Evolutionary conservation across 768 basidiomycete genomes (phyloP), one percentile per base, ranked within the genome.

Genomic region (Naematelia encephala): DNA sequence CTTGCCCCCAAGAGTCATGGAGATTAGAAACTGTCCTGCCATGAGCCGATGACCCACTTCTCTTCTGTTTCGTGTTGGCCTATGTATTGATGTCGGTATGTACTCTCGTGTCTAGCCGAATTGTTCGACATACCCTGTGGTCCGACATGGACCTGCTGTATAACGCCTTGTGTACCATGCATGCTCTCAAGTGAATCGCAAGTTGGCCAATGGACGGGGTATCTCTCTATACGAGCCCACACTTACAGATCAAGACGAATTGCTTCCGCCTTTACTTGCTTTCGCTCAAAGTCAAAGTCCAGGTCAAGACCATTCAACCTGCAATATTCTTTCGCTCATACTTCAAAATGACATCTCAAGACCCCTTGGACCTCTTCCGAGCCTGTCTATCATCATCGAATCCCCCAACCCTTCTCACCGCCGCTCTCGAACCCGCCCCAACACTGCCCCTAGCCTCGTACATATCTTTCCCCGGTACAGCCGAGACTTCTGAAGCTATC

Each of bases 381-480:
- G 14, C 55, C 14, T 60, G 75, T 5, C 69, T 78, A 47, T 43
- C 72, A 14, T 42, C 66, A 12, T 61, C 60, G 0, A 43, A 26
- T 0, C 54, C 62, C 16, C 61, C 73, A 27, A 59, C 57, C 1
- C 71, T 77, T 54, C 68, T 78, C 62, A 70, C 70, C 50, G 61
- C 72, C 26, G 63, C 69, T 19, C 60, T 62, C 30, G 65, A 71
- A 52, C 60, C 61, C 23, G 55, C 61, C 21, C 77, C 80, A 4
- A 80, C 83, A 5, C 80, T 80, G 16, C 80, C 89, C 29, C 69
- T 79, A n/a, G 87, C 87, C 1, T 84, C 86, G 0, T 84, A 87
- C 66, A 77, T 92, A 57, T 81, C 84, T 27, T 80, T 89, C 64
- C 56, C 59, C 13, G 10, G 68, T 78, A 30, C 70, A 34, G 23